Evolutionary conservation across 129 eudicot genomes (phyloP).

Genomic region (Helianthus annuus): DNA sequence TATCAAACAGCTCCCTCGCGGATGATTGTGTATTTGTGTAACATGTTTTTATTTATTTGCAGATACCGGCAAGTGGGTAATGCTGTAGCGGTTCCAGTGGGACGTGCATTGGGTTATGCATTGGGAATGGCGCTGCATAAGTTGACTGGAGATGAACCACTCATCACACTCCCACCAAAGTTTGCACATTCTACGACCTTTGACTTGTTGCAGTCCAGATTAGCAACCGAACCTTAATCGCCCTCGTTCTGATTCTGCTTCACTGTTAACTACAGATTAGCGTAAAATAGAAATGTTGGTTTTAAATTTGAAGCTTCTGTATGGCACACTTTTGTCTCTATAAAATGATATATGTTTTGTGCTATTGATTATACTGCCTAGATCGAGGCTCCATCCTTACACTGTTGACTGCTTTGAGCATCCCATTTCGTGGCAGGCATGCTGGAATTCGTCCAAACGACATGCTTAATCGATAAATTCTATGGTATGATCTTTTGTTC

Average conservation of each 20-base stretch:
- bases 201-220: constrained; percentile 29
- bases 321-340: too few relatives aligned
- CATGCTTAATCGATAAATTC: too few relatives aligned
- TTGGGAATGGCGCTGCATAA: constrained; percentile 54
- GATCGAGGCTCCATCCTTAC: too few relatives aligned
- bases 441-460: too few relatives aligned
- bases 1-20: not conserved
- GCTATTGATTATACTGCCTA: too few relatives aligned
- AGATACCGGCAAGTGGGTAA: constrained; percentile 74
- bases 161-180: constrained; percentile 56
- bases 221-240: not conserved
- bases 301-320: too few relatives aligned
- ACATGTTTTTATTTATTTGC: not conserved
- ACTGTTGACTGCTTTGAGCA: too few relatives aligned
- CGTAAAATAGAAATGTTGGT: too few relatives aligned
- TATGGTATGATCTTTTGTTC: too few relatives aligned
- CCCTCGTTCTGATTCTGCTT: not conserved
- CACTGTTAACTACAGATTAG: too few relatives aligned
- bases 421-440: too few relatives aligned
- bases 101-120: constrained; percentile 60
- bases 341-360: too few relatives aligned
- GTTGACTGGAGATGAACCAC: constrained; percentile 39
- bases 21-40: not conserved
- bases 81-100: constrained; percentile 70
- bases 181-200: constrained; percentile 60